A percentile compares a stretch with the other conserved stretches of the same genome.
phyloP scores from a whole-genome alignment of 192 early-diverging fungal genomes.

The Coemansia sp. region DNA sequence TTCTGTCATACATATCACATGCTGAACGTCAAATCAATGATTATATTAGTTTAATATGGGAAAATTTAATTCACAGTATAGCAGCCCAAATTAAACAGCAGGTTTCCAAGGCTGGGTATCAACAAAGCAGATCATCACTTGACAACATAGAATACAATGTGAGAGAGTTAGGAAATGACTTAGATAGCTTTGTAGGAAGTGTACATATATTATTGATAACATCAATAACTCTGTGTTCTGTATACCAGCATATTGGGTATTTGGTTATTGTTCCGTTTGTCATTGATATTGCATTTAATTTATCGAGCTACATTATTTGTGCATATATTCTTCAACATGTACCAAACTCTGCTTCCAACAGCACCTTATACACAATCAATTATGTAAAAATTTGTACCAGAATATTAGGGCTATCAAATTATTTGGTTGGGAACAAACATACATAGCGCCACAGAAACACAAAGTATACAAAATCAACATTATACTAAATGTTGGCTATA shows the following conservation, averaged over 20 bases:
- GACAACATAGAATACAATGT: too few species aligned
- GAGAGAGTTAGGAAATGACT: too few species aligned
- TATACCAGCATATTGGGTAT: not conserved
- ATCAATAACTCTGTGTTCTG: not conserved
- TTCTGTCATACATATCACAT: too few species aligned
- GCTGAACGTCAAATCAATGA: too few species aligned
- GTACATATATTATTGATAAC: not conserved
- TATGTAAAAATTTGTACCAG: not conserved
- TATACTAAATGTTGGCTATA: constrained; percentile 28
- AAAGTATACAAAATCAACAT: not conserved
- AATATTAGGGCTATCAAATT: constrained; percentile 23
- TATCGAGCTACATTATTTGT: not conserved
- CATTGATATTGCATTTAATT: not conserved
- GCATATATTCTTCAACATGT: not conserved
- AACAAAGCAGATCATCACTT: too few species aligned
- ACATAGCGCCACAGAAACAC: constrained; percentile 4
- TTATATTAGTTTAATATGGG: too few species aligned
- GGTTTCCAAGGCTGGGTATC: too few species aligned
- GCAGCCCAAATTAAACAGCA: too few species aligned
- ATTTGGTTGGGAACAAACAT: constrained; percentile 42
- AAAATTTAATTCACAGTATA: too few species aligned
- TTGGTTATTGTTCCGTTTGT: not conserved
- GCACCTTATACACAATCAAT: not conserved
- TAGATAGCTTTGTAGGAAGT: too few species aligned
- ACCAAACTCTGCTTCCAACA: not conserved